A percentile compares a stretch with the other conserved stretches of the same genome.
Evolutionary conservation across 306 rosid genomes (phyloP).

Genomic region (Trifolium fragiferum): DNA sequence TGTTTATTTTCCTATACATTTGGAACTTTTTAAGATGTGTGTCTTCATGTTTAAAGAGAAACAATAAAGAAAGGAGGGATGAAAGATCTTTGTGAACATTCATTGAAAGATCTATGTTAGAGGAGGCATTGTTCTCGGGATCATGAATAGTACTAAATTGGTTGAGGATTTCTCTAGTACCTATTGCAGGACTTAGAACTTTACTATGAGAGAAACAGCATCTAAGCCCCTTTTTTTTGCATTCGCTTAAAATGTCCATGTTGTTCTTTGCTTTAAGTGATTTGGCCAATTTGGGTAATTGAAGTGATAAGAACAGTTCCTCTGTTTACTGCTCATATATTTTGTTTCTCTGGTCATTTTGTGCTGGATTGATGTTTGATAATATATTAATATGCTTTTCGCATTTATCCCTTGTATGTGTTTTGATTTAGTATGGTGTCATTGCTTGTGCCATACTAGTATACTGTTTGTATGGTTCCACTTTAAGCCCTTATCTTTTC

Average conservation of each 20-base stretch:
- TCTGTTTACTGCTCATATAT: slow-evolving; percentile 12
- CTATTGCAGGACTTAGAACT: background rate
- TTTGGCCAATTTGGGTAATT: slow-evolving; percentile 12
- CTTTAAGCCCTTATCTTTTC: background rate
- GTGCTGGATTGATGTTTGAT: slow-evolving; percentile 15
- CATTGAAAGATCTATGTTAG: slow-evolving; percentile 30
- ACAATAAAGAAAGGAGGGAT: background rate
- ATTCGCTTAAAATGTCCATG: slow-evolving; percentile 9
- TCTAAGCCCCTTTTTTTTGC: background rate
- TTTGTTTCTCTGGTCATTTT: slow-evolving; percentile 26
- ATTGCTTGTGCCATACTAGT: background rate
- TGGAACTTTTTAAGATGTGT: slow-evolving; percentile 21
- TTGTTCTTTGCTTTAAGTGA: background rate
- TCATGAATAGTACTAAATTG: slow-evolving; percentile 12
- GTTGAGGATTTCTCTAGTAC: slow-evolving; percentile 3
- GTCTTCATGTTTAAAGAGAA: slow-evolving; percentile 3
- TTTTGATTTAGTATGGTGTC: background rate
- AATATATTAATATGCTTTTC: slow-evolving; percentile 13
- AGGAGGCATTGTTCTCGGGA: slow-evolving; percentile 3
- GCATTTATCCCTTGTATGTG: background rate
- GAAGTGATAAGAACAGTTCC: slow-evolving; percentile 25
- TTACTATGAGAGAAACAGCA: slow-evolving; percentile 19
- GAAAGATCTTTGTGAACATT: slow-evolving; percentile 7
- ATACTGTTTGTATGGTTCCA: no score
- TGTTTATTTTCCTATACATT: slow-evolving; percentile 14